phyloP scores from a whole-genome alignment of 106 monocot genomes.

The Dioscorea alata region DNA sequence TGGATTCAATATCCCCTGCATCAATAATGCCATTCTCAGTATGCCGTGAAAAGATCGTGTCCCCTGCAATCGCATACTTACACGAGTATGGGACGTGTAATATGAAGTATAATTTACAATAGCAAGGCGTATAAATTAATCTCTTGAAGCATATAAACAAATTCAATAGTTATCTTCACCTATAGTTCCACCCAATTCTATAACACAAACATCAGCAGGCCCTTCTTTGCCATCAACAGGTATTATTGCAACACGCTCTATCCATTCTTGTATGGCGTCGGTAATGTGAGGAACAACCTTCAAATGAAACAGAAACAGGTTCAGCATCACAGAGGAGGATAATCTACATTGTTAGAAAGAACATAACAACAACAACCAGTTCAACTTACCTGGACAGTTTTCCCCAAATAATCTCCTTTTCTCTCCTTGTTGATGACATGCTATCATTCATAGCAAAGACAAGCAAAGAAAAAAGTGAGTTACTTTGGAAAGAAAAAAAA shows the following conservation, averaged over 20 bases:
- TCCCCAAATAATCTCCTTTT: slow-evolving; percentile 67
- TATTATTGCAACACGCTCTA: slow-evolving; percentile 64
- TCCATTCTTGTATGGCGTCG: slow-evolving; percentile 94
- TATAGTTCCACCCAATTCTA: slow-evolving; percentile 95
- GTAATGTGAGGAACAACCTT: slow-evolving; percentile 92
- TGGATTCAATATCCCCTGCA: slow-evolving; percentile 98
- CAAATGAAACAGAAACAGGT: slow-evolving; percentile 11
- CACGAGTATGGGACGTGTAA: slow-evolving; percentile 16
- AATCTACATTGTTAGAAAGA: background rate
- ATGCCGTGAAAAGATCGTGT: slow-evolving; percentile 12
- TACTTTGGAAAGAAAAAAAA: background rate
- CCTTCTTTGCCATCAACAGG: slow-evolving; percentile 90
- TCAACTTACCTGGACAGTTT: slow-evolving; percentile 54
- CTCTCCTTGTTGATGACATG: slow-evolving; percentile 66
- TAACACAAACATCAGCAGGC: slow-evolving; percentile 89
- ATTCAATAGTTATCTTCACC: slow-evolving; percentile 32
- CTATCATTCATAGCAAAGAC: slow-evolving; percentile 17
- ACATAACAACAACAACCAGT: background rate
- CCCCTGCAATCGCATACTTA: slow-evolving; percentile 15
- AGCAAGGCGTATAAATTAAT: background rate
- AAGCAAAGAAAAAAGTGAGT: background rate
- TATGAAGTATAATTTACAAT: background rate
- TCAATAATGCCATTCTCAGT: slow-evolving; percentile 27
- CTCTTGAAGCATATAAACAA: background rate
- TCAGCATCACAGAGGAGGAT: background rate